Percentiles rank a stretch among this genome's conserved stretches.
phyloP scores from a whole-genome alignment of 2,329 filamentous ascomycete species.

The Trichophaea hybrida region DNA sequence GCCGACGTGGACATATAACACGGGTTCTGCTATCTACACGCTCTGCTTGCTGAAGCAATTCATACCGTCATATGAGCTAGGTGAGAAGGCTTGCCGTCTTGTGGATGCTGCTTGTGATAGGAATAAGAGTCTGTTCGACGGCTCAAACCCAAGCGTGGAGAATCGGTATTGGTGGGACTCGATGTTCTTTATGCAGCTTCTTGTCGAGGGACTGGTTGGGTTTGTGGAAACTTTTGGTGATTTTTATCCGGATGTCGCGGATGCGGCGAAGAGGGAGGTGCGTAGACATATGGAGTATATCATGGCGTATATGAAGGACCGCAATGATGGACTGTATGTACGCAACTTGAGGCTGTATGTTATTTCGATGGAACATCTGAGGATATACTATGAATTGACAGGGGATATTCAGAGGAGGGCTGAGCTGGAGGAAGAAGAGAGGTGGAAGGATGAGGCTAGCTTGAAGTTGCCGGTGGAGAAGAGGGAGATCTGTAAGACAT shows the following conservation, averaged over 20 bases:
- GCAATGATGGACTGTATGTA: conserved; percentile 18
- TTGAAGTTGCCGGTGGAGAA: conserved; percentile 12
- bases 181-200: conserved; percentile 22
- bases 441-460: conserved; percentile 13
- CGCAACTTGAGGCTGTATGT: conserved; percentile 19
- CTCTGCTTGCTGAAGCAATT: conserved; percentile 17
- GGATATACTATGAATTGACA: conserved; percentile 14
- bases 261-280: conserved; percentile 11
- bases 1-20: conserved; percentile 23
- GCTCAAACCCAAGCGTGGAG: conserved; percentile 6
- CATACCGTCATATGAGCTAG: conserved; percentile 3
- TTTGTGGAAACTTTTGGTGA: conserved; percentile 15
- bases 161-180: conserved; percentile 23
- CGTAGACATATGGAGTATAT: conserved; percentile 18
- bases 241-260: conserved; percentile 1
- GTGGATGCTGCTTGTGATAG: conserved; percentile 14
- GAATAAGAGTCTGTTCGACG: conserved; percentile 19
- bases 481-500: conserved; percentile 18
- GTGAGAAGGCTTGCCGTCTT: conserved; percentile 9
- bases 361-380: conserved; percentile 10
- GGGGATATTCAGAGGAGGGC: conserved; percentile 13
- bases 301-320: conserved; percentile 18
- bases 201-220: conserved; percentile 20
- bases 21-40: conserved; percentile 15
- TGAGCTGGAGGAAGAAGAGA: conserved; percentile 12